Evolutionary conservation across 139 green algal genomes (phyloP), one percentile per base, ranked within the genome.

Genomic region (Tetradesmus obliquus): DNA sequence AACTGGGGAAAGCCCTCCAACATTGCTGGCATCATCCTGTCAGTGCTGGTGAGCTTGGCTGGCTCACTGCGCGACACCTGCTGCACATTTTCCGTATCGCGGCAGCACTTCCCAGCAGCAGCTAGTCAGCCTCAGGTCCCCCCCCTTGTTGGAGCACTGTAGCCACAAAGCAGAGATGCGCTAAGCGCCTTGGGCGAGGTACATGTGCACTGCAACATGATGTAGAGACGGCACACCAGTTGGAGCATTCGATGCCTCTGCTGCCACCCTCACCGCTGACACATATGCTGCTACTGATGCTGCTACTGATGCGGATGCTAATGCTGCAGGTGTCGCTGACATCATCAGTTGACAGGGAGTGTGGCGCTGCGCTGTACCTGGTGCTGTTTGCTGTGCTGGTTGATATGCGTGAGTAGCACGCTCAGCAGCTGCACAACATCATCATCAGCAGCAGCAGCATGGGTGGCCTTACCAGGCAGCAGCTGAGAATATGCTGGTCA

Each of bases 301-400:
- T 82, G 74, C n/a, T 82, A 1, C 51, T 69, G 81, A 3, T 60
- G 51, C 55, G 74, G 55, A 0, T 74, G 55, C 19, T 54, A 2
- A 62, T 8, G 12, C 15, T 85, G 87, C 88, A 91, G 88, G 81
- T 92, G 2, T 92, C 89, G 3, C 32, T 92, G 22, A 84, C 81
- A 2, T 92, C 89, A 3, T 89, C 81, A 22, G n/a, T 92, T 3
- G 89, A 92, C 89, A 53, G 89, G 10, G 82, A 88, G 79, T 88
- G 89, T 55, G 89, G 89, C 19, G 81, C 69, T 24, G n/a, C 32
- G 15, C 66, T 88, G 32, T 92, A 92, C 89, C 24, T 92, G 62
- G 89, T 88, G 9, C 20, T 92, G 17, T 92, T 89, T 69, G 81
- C 89, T 7, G 81, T 84, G 7, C 51, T 92, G 22, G 82, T 89